phyloP scores from a whole-genome alignment of 768 basidiomycete species.

The Cystofilobasidium macerans region DNA sequence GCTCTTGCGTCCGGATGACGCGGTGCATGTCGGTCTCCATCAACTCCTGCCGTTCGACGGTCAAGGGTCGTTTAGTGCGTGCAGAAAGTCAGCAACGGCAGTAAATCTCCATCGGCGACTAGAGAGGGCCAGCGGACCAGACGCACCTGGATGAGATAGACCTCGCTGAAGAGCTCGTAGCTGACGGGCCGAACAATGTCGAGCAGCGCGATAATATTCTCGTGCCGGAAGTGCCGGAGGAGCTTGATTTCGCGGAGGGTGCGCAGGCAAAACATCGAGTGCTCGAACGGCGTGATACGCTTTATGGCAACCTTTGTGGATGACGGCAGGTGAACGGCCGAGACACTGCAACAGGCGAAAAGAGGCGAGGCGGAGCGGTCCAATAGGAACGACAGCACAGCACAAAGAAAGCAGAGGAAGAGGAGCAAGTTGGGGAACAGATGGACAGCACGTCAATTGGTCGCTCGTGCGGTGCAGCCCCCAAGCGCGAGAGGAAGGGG shows the following conservation, averaged over 20 bases:
- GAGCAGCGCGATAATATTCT: slow-evolving; percentile 88
- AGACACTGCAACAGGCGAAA: slow-evolving; percentile 9
- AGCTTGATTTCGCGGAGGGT: slow-evolving; percentile 87
- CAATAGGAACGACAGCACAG: too few relatives aligned
- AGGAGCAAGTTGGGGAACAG: too few relatives aligned
- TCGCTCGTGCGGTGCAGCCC: too few relatives aligned
- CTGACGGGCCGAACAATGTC: slow-evolving; percentile 76
- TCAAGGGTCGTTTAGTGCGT: slow-evolving; percentile 82
- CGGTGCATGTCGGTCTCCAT: slow-evolving; percentile 93
- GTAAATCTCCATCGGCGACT: slow-evolving; percentile 49
- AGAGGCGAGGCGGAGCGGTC: neutral
- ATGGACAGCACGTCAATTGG: too few relatives aligned
- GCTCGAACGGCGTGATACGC: slow-evolving; percentile 84
- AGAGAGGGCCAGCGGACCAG: slow-evolving; percentile 44
- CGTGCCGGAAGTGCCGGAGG: slow-evolving; percentile 52
- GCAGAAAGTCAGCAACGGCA: slow-evolving; percentile 48
- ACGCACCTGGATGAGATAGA: slow-evolving; percentile 41
- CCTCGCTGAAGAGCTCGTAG: slow-evolving; percentile 75
- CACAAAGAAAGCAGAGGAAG: too few relatives aligned
- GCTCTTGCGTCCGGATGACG: slow-evolving; percentile 85
- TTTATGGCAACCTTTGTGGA: slow-evolving; percentile 88
- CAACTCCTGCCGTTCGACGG: slow-evolving; percentile 67
- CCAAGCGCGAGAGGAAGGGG: slow-evolving; percentile 20
- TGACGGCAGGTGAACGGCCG: slow-evolving; percentile 61
- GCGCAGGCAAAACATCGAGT: slow-evolving; percentile 58